These are phyloP conservation scores for Caloboletus firmus DNA, from an alignment of 1,284 basidiomycete genomes.

Conservation along the genomic window DNA sequence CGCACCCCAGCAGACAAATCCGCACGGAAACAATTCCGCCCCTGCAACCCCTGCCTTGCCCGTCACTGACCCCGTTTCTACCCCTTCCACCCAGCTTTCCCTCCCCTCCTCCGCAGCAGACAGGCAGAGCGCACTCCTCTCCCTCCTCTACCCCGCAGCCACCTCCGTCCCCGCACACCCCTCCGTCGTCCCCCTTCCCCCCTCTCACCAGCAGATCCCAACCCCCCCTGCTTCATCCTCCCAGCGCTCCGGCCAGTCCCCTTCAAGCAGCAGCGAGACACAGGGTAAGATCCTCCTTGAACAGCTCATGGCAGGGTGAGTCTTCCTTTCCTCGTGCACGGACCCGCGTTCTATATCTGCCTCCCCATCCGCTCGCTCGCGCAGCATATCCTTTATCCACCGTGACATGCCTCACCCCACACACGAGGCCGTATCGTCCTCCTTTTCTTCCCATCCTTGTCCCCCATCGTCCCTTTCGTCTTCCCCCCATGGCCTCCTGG, in stretches of 20 bases:
- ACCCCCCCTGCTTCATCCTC: slow-evolving; percentile 63
- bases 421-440: slow-evolving; percentile 25
- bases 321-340: slow-evolving; percentile 12
- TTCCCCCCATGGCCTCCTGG: slow-evolving; percentile 32
- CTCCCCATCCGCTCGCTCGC: not conserved
- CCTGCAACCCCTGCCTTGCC: slow-evolving; percentile 55
- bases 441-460: slow-evolving; percentile 24
- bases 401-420: slow-evolving; percentile 21
- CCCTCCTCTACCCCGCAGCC: slow-evolving; percentile 57
- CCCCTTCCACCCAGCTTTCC: no score
- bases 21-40: slow-evolving; percentile 43
- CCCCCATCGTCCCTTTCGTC: not conserved
- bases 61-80: slow-evolving; percentile 47
- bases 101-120: slow-evolving; percentile 50
- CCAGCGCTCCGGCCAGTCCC: slow-evolving; percentile 54
- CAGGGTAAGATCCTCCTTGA: slow-evolving; percentile 75
- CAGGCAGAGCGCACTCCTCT: slow-evolving; percentile 70
- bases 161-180: slow-evolving; percentile 31
- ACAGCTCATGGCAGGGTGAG: slow-evolving; percentile 77
- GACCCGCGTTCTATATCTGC: not conserved
- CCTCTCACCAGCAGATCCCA: slow-evolving; percentile 57
- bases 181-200: slow-evolving; percentile 30
- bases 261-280: slow-evolving; percentile 53
- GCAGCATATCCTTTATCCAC: not conserved
- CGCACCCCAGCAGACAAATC: no score